Evolutionary conservation across 2,329 filamentous ascomycete genomes (phyloP), one percentile per base, ranked within the genome.

Genomic region (Ilyonectria sp.): DNA sequence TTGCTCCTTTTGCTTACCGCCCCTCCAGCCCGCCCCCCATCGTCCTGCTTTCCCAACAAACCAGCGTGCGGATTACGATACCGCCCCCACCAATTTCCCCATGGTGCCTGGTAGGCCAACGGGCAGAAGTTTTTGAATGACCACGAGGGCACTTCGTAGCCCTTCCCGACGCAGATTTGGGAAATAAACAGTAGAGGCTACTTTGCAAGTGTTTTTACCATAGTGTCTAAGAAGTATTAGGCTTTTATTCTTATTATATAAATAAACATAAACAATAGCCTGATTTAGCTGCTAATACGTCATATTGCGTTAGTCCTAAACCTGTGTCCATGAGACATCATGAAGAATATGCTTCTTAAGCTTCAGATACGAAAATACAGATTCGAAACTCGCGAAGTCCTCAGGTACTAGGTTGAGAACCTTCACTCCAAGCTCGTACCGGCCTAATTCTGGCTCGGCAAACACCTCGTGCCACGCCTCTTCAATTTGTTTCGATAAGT

Each of bases 261-360:
- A 37, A 3, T 7, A 10, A 37, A 37, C 33, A 37, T 8, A 15
- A 37, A 37, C 9, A 37, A 37, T 8, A 8, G 3, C 33, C 6
- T 15, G 4, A 15, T 15, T 3, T 37, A 37, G 33, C 33, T 26
- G 23, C 23, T 4, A 37, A 37, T 37, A 3, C n/a, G 2, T 40
- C 5, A 40, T 17, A 6, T 40, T 40, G 37, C 37, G 11, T 2
- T 2, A 49, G 46, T 26, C 46, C 46, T 49, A 29, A 49, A 56
- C 44, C 29, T 56, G 33, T 23, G 19, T 46, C 64, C 53, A 69
- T 52, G 67, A 55, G 15, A 56, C 21, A 43, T 59, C 13, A 56
- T 69, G 47, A 31, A 69, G 50, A 43, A 69, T 47, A 56, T 61
- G 7, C 40, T 65, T 47, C 40, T 17, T 43, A 2, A 69, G 49